Conservation (phyloP, 2,329 filamentous ascomycete genomes). For the Cytospora chrysosperma region DNA sequence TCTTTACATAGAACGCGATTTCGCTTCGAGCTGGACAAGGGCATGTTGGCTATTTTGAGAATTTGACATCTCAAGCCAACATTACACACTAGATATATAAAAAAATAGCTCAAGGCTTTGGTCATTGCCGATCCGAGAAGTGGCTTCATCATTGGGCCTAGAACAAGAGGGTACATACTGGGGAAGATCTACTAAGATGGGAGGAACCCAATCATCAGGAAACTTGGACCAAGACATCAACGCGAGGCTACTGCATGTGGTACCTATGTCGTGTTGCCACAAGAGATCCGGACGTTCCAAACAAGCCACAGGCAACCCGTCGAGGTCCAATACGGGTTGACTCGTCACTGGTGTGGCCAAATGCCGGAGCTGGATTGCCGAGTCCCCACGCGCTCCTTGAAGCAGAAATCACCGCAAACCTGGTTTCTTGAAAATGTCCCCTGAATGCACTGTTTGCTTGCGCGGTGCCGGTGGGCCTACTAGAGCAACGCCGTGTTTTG, state of each 20-base stretch:
- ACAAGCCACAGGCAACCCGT: constrained; percentile 3
- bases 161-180: not conserved
- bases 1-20: not conserved
- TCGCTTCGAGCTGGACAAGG: not conserved
- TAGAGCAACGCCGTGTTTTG: constrained; percentile 4
- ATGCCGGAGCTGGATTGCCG: not conserved
- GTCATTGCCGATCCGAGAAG: not conserved
- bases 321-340: constrained; percentile 10
- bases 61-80: not conserved
- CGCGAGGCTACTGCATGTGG: constrained; percentile 8
- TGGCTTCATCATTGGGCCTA: too few species aligned
- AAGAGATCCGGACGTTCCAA: constrained; percentile 5
- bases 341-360: constrained; percentile 1
- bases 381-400: constrained; percentile 14
- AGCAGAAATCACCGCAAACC: constrained; percentile 18
- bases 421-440: constrained; percentile 13
- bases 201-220: not conserved
- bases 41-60: not conserved
- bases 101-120: not conserved
- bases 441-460: constrained; percentile 15
- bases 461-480: constrained; percentile 1
- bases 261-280: constrained; percentile 10
- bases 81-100: not conserved
- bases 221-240: not conserved
- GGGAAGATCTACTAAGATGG: not conserved